Base-by-base conservation (phyloP, 2,329 filamentous ascomycete genomes). In the Penicillium vulpinum region DNA sequence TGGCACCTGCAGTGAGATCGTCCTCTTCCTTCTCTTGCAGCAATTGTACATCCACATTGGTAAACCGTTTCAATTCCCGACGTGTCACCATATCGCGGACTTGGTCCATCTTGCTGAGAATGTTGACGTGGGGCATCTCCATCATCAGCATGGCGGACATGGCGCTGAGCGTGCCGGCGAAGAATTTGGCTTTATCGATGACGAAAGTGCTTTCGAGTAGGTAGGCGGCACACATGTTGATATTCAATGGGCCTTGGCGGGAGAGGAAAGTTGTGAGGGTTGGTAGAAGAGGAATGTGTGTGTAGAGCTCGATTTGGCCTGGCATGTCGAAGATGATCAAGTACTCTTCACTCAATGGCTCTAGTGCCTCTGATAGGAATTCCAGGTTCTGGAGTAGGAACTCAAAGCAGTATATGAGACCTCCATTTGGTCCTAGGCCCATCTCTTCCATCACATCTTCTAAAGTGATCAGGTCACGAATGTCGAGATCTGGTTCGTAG, bases 81-180 rank as follows among this genome's bases (percentile, higher is more conserved):
- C 91, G 91, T 57, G 88, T 87, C 26, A 97, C 85, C 75, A 94
- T 90, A 38, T 90, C 91, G 73, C 94, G 94, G 64, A 97, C 87
- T 59, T 97, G 84, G 73, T 99, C 94, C 92, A 97, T 97, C 79
- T 99, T 99, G 71, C 89, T 95, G 54, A 99, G 80, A 59, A 99
- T 89, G 73, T 99, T 99, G 71, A 99, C 86, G 72, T 99, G 94
- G 5, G 94, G 94, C 62, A 97, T 86, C 77, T 97, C 94, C 61
- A 99, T 85, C 91, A 97, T 94, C 69, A 99, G 86, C 94, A 99
- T 99, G 62, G 94, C 92, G 69, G 90, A 95, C 94, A 99, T 97
- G 63, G 94, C 94, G 71, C 90, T 94, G 58, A 99, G 81, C 0
- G 94, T 96, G 13, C 94, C 94, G 0, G 94, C 88, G 76, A 99